These are phyloP conservation scores for Fusarium compactum DNA, from an alignment of 2,329 filamentous ascomycete species.

Conservation along the genomic window DNA sequence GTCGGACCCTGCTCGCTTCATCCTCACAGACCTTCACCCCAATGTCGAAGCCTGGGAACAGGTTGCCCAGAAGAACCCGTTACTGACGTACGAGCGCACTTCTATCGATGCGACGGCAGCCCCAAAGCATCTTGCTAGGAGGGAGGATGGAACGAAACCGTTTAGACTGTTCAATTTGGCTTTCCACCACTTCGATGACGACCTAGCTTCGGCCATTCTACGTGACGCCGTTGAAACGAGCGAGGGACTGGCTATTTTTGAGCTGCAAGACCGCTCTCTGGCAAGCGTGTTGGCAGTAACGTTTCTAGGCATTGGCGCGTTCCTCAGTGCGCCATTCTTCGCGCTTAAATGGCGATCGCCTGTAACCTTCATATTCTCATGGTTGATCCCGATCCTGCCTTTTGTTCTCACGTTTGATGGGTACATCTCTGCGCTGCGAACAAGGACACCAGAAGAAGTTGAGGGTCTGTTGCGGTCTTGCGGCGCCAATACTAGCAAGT, in stretches of 20 bases:
- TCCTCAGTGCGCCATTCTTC: slow-evolving; percentile 65
- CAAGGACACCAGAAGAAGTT: slow-evolving; percentile 75
- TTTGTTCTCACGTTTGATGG: slow-evolving; percentile 78
- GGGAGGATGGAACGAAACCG: slow-evolving; percentile 60
- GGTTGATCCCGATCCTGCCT: slow-evolving; percentile 73
- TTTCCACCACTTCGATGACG: slow-evolving; percentile 82
- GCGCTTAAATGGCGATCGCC: slow-evolving; percentile 65
- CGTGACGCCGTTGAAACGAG: slow-evolving; percentile 73
- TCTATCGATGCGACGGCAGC: slow-evolving; percentile 75
- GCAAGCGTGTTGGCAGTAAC: slow-evolving; percentile 66
- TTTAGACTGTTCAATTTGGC: slow-evolving; percentile 79
- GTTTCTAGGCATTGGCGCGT: slow-evolving; percentile 64
- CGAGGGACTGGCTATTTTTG: slow-evolving; percentile 78
- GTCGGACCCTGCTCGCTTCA: slow-evolving; percentile 62
- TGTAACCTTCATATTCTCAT: slow-evolving; percentile 73
- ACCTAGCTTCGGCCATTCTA: slow-evolving; percentile 70
- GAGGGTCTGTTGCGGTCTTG: slow-evolving; percentile 67
- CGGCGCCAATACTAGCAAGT: slow-evolving; percentile 57
- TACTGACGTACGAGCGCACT: slow-evolving; percentile 69
- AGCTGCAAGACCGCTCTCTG: slow-evolving; percentile 75
- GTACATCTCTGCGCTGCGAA: slow-evolving; percentile 73
- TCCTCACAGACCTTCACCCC: slow-evolving; percentile 75
- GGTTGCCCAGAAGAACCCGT: slow-evolving; percentile 63
- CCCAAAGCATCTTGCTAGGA: slow-evolving; percentile 61
- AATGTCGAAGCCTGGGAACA: slow-evolving; percentile 70